Conservation (phyloP, 805 yeast genomes). For the Blastobotrys americana region DNA sequence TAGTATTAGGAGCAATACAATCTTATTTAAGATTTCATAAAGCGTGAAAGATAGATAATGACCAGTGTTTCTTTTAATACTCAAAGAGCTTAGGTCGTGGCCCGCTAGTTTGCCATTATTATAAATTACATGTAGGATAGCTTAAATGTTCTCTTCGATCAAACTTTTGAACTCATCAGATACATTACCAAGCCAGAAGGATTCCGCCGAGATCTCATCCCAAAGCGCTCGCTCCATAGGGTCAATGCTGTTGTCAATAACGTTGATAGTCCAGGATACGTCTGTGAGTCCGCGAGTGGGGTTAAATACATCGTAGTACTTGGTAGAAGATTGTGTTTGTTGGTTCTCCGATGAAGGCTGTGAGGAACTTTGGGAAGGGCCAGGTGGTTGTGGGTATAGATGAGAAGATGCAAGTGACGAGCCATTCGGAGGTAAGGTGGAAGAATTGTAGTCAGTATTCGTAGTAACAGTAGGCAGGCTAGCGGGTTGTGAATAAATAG, state of each 20-base stretch:
- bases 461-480: too few species aligned
- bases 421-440: too few species aligned
- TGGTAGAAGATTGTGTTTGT: background rate
- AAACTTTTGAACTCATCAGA: slow-evolving; percentile 15
- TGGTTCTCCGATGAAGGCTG: background rate
- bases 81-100: too few species aligned
- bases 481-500: too few species aligned
- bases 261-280: slow-evolving; percentile 5
- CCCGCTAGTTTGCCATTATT: too few species aligned
- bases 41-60: too few species aligned
- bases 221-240: slow-evolving; percentile 14
- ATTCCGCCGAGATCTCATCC: slow-evolving; percentile 16
- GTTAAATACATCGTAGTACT: background rate
- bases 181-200: slow-evolving; percentile 16
- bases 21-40: too few species aligned
- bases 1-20: too few species aligned
- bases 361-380: background rate
- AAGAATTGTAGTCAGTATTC: too few species aligned
- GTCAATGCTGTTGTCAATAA: slow-evolving; percentile 4
- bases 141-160: slow-evolving; percentile 6
- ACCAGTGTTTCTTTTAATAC: too few species aligned
- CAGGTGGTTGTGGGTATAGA: background rate
- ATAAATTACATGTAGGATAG: too few species aligned
- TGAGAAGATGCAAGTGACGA: background rate
- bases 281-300: slow-evolving; percentile 2